phyloP scores from a whole-genome alignment of 139 green algal genomes.

The Closterium sp. region DNA sequence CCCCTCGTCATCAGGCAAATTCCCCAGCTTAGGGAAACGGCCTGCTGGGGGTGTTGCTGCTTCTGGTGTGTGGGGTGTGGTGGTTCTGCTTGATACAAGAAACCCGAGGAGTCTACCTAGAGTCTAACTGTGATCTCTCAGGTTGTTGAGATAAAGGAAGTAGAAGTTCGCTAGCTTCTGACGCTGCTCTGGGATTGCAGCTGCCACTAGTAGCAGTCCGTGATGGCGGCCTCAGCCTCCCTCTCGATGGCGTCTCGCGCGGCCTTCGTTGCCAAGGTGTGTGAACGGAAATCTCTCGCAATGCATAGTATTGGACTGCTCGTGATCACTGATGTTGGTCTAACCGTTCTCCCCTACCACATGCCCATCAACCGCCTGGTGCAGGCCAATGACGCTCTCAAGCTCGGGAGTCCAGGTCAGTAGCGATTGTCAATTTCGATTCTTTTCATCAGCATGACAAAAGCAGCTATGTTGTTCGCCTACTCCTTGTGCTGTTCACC shows the following conservation, averaged over 20 bases:
- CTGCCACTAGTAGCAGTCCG: not conserved
- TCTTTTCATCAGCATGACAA: no score
- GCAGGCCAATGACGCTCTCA: not conserved
- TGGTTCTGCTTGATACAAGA: not conserved
- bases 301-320: not conserved
- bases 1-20: not conserved
- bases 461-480: no score
- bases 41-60: not conserved
- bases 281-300: not conserved
- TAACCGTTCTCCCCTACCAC: not conserved
- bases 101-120: not conserved
- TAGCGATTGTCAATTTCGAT: not conserved
- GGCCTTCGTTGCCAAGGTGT: not conserved
- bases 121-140: not conserved
- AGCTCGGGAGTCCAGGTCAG: not conserved
- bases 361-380: not conserved
- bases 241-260: not conserved
- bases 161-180: not conserved
- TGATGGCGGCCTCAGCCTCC: not conserved
- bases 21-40: not conserved
- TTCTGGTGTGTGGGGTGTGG: not conserved
- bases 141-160: not conserved
- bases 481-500: no score
- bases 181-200: not conserved
- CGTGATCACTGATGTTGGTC: not conserved